Base-by-base conservation (phyloP, 305 asterid genomes). In the Fraxinus velutina region DNA sequence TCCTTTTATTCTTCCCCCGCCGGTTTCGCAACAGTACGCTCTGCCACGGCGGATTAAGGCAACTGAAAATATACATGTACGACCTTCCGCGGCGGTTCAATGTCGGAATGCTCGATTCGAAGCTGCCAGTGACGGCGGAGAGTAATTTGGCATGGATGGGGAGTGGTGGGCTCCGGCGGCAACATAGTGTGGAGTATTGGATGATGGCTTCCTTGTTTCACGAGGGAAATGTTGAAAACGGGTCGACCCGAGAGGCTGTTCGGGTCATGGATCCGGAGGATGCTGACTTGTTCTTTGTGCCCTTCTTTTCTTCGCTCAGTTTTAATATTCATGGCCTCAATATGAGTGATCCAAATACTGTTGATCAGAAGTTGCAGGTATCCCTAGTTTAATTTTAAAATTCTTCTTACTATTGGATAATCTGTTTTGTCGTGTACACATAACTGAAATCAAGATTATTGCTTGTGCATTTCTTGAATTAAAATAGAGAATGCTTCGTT, bases 281-380 rank as follows among this genome's bases (percentile, higher is more conserved):
- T 3, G 94, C 97, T 64, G 89, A 91, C 36, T 89, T 88, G 66
- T 92, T 92, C 80, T 91, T 90, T 32, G 91, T 92, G 75, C 97
- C 97, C 0, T 92, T 92, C 36, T 92, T 92, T 80, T 90, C 97
- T 30, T 92, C 97, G 0, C 78, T 92, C 76, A 91, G 97, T 78
- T 91, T 89, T 75, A 91, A 92, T 79, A 86, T 88, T 68, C 87
- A 90, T 73, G 90, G 90, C 27, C 92, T 85, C 77, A 86, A 85
- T 66, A 92, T 92, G 92, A 87, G 90, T 36, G 90, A 90, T 85
- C 84, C 89, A 39, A 89, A 87, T 37, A 91, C 93, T 0, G 88
- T 85, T 71, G 97, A 93, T 80, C 88, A 88, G 81, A 85, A 90
- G 85, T 81, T 93, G 89, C 97, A 93, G 97, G 97, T 93, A 78